phyloP scores from a whole-genome alignment of 148 eudicot species.

The Hydrangea macrophylla region DNA sequence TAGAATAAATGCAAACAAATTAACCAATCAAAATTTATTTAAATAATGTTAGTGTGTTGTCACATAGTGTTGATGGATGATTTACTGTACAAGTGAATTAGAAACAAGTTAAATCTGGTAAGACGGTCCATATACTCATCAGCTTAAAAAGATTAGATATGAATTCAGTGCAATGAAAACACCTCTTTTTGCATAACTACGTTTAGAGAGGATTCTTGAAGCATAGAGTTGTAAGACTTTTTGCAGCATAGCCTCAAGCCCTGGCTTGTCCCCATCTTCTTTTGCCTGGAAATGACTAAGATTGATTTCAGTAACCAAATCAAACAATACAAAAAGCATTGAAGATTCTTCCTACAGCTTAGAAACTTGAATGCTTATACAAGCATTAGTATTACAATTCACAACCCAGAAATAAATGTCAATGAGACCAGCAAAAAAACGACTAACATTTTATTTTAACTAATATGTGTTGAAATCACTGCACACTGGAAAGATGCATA shows the following conservation, averaged over 20 bases:
- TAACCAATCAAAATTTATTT: background rate
- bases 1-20: background rate
- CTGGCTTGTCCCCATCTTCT: conserved; percentile 93
- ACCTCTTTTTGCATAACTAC: conserved; percentile 98
- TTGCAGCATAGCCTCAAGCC: conserved; percentile 96
- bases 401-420: background rate
- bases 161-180: background rate
- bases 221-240: conserved; percentile 94
- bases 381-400: background rate
- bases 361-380: background rate
- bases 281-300: conserved; percentile 53
- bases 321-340: background rate
- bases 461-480: too few relatives aligned
- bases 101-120: conserved; percentile 1
- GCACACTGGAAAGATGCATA: background rate
- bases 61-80: conserved; percentile 2
- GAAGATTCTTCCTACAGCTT: too few relatives aligned
- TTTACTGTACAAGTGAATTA: background rate
- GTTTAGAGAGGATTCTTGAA: conserved; percentile 78
- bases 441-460: too few relatives aligned
- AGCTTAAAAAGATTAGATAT: background rate
- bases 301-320: conserved; percentile 8
- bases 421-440: background rate
- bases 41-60: background rate
- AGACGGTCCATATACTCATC: background rate